These are phyloP conservation scores for Achaetomiella virescens DNA, from an alignment of 495 filamentous ascomycete species.

Conservation along the genomic window DNA sequence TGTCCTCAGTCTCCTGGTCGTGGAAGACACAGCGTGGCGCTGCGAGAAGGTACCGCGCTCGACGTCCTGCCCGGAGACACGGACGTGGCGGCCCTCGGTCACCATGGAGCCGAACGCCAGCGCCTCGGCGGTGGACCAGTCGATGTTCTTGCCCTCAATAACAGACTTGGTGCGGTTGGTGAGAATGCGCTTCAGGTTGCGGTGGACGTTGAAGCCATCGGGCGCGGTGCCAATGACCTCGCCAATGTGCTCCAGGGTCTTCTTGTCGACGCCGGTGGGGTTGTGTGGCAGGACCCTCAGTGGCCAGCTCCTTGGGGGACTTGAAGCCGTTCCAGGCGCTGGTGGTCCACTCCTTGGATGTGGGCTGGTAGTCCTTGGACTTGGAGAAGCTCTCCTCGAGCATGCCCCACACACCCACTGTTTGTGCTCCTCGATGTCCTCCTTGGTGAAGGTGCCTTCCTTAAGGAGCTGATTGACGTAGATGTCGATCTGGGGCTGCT, in stretches of 20 bases:
- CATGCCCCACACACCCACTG: constrained; percentile 99
- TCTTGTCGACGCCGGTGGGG: constrained; percentile 68
- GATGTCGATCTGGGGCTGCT: constrained; percentile 73
- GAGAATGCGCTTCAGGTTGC: constrained; percentile 95
- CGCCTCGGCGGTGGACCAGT: constrained; percentile 96
- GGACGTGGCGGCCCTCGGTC: constrained; percentile 89
- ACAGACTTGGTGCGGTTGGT: constrained; percentile 85
- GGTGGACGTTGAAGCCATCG: constrained; percentile 81
- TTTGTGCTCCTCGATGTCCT: constrained; percentile 97
- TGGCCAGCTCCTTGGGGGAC: constrained; percentile 93
- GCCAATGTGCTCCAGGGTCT: constrained; percentile 71
- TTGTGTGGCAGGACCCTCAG: constrained; percentile 90
- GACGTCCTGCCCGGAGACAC: constrained; percentile 96
- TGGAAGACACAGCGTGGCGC: constrained; percentile 91
- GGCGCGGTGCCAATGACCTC: constrained; percentile 67
- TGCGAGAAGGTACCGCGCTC: constrained; percentile 99
- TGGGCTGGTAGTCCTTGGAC: constrained; percentile 95
- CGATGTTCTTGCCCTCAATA: constrained; percentile 86
- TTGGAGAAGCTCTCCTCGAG: constrained; percentile 92
- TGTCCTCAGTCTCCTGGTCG: constrained; percentile 88
- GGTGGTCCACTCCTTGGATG: constrained; percentile 94
- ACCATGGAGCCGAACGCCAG: constrained; percentile 90
- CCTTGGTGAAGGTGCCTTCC: constrained; percentile 91
- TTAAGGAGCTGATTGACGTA: constrained; percentile 84
- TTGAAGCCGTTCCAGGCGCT: constrained; percentile 99